Evolutionary conservation across 1,139 yeast species (phyloP), one percentile per base, ranked within the genome.

Genomic region (Yamadazyma triangularis): DNA sequence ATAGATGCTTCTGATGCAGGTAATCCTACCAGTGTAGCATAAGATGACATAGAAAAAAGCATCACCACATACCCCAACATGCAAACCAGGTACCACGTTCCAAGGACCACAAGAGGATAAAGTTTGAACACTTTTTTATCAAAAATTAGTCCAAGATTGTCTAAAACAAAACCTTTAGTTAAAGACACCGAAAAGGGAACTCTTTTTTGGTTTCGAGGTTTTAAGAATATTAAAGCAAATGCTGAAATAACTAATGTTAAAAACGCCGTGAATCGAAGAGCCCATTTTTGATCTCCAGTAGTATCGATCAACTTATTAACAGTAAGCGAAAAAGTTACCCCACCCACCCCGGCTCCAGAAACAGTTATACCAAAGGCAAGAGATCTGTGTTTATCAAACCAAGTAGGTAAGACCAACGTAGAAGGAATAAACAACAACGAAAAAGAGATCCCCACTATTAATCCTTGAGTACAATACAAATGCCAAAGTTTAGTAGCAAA

Each of bases 271-370:
- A 79, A 70, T 38, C 89, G 57, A 36, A 81, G 59, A 0, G 88
- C 81, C 88, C 88, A 80, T 34, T 62, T 54, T 39, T 73, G 83
- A 44, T 74, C 63, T 0, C 83, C 81, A 5, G 77, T 65, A 11
- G 54, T 53, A 15, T 65, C 52, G 26, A 78, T 61, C 14, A 79
- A 48, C 18, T 61, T 60, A 42, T 74, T 70, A 20, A 73, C 55
- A 15, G 70, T 63, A 26, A 76, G 53, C 2, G 78, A 64, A 43
- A 73, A 76, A 1, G 73, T 56, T 23, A 78, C 61, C 20, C 86
- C 87, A n/a, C 86, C 87, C 8, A 73, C 40, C 8, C 87, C 87
- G 8, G 81, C 64, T 3, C 87, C 87, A 10, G 72, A 48, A 23
- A 77, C 77, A n/a, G 71, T 58, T 12, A 78, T 50, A 0, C 85